Evolutionary conservation across 176 grass and related monocot species (phyloP).

Genomic region (Stipa capillata): DNA sequence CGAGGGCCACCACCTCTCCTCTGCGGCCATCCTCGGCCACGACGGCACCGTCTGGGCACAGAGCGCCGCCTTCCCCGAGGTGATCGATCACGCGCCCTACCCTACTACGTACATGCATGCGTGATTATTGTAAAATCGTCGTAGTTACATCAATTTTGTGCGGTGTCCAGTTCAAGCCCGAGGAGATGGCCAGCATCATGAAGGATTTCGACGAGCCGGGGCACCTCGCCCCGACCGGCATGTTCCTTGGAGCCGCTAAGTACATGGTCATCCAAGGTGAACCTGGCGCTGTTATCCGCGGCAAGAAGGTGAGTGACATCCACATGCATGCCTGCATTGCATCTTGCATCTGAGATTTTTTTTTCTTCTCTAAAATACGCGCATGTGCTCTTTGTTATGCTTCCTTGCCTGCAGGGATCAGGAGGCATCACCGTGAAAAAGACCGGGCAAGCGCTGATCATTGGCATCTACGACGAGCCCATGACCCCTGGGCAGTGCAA

Average conservation of each 20-base stretch:
- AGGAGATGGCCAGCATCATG: slow-evolving; percentile 54
- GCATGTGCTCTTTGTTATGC: not conserved
- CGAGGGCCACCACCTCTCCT: slow-evolving; percentile 53
- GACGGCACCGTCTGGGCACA: slow-evolving; percentile 50
- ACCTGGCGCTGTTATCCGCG: slow-evolving; percentile 63
- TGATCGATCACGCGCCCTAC: not conserved
- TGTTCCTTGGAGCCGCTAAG: slow-evolving; percentile 47
- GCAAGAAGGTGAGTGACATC: slow-evolving; percentile 82
- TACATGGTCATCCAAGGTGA: slow-evolving; percentile 91
- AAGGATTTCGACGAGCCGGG: slow-evolving; percentile 90
- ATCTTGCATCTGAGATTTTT: too few relatives aligned
- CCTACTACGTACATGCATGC: not conserved
- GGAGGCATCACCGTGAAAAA: slow-evolving; percentile 68
- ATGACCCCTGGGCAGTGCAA: slow-evolving; percentile 85
- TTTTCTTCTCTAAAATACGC: too few relatives aligned
- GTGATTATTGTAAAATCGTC: not conserved
- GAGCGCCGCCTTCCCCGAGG: slow-evolving; percentile 53
- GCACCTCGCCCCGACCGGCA: slow-evolving; percentile 67
- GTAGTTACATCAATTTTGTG: not conserved
- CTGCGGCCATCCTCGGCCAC: slow-evolving; percentile 58
- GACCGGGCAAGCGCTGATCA: slow-evolving; percentile 52
- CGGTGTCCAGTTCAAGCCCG: slow-evolving; percentile 35
- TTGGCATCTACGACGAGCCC: slow-evolving; percentile 74
- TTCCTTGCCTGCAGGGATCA: slow-evolving; percentile 27
- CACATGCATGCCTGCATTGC: not conserved